Conservation (phyloP, 2,329 filamentous ascomycete species). For the Pyrenochaeta sp. region DNA sequence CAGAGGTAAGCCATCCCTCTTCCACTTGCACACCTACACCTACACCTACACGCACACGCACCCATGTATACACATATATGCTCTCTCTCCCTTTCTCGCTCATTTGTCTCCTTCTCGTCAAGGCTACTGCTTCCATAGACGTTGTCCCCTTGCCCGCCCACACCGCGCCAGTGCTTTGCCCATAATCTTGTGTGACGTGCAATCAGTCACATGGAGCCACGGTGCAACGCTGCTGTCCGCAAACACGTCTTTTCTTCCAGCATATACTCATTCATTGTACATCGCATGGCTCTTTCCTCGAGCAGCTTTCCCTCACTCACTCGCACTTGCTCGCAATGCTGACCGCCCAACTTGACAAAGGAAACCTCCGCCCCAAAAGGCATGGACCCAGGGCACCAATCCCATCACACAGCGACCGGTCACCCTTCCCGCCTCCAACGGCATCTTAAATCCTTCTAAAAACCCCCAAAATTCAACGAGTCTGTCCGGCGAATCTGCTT, state of each 20-base stretch:
- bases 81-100: background rate
- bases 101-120: background rate
- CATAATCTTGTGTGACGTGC: slow-evolving; percentile 42
- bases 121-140: background rate
- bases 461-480: slow-evolving; percentile 47
- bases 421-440: slow-evolving; percentile 62
- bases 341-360: slow-evolving; percentile 40
- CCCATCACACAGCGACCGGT: slow-evolving; percentile 66
- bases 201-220: slow-evolving; percentile 44
- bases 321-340: slow-evolving; percentile 30
- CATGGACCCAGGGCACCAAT: slow-evolving; percentile 69
- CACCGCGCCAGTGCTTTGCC: slow-evolving; percentile 29
- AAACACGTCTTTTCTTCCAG: slow-evolving; percentile 7
- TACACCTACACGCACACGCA: too few species aligned
- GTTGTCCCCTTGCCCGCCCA: slow-evolving; percentile 14
- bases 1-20: slow-evolving; percentile 59
- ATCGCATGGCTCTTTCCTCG: slow-evolving; percentile 7
- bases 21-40: too few species aligned
- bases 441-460: slow-evolving; percentile 56
- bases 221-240: slow-evolving; percentile 36
- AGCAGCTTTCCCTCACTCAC: slow-evolving; percentile 1
- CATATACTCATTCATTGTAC: slow-evolving; percentile 9
- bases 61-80: too few species aligned
- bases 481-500: slow-evolving; percentile 59
- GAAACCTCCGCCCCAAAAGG: slow-evolving; percentile 64